phyloP scores from a whole-genome alignment of 202 grass and related monocot species.

The Brachypodium distachyon region DNA sequence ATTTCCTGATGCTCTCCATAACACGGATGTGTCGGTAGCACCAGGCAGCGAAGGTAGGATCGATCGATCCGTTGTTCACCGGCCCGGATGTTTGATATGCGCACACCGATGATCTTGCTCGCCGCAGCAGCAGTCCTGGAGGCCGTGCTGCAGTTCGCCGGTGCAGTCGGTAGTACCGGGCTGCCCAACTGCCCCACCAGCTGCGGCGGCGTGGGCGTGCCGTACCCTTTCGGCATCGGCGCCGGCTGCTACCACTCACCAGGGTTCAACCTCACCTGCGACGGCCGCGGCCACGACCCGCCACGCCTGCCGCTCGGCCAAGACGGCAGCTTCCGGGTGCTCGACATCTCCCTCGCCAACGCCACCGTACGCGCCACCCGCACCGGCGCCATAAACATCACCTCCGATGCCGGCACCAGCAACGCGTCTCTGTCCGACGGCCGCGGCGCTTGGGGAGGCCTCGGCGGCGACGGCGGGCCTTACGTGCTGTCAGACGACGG shows the following conservation, averaged over 20 bases:
- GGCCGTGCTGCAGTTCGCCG: neutral
- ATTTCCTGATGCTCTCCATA: too few relatives aligned
- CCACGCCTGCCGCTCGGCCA: slow-evolving; percentile 4
- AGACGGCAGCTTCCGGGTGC: neutral
- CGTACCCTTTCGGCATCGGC: neutral
- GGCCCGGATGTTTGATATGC: neutral
- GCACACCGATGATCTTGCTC: neutral
- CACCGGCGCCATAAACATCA: neutral
- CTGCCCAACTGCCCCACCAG: neutral
- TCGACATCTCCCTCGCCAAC: neutral
- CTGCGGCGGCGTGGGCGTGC: neutral
- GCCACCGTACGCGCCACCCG: neutral
- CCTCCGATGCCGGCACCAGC: neutral
- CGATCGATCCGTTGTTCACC: neutral
- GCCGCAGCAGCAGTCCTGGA: neutral
- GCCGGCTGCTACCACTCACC: slow-evolving; percentile 5
- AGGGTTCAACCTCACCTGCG: slow-evolving; percentile 27
- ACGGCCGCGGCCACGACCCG: neutral
- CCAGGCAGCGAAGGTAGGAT: too few relatives aligned
- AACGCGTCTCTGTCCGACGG: neutral
- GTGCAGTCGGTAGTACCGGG: neutral
- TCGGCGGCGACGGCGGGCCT: slow-evolving; percentile 4
- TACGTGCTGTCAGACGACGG: neutral
- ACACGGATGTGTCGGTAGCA: too few relatives aligned
- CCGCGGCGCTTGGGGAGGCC: slow-evolving; percentile 12